Percentiles rank a stretch among this genome's conserved stretches.
Conservation (phyloP, 306 rosid genomes). For the Begonia masoniana region DNA sequence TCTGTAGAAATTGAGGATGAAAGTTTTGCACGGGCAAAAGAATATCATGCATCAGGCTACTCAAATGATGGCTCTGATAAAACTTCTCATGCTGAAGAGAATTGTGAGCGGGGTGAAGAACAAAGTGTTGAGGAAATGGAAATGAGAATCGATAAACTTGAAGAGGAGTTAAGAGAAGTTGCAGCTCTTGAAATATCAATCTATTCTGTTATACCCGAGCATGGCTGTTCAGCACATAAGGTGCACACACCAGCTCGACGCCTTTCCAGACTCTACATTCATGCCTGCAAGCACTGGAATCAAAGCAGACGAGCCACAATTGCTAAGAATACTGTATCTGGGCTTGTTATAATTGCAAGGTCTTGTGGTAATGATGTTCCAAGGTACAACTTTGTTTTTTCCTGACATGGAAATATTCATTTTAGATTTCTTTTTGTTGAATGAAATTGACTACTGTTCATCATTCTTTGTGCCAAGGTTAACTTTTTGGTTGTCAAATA, state of each 20-base stretch:
- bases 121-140: conserved; percentile 67
- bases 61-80: conserved; percentile 27
- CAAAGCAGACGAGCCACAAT: conserved; percentile 52
- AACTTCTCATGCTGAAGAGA: conserved; percentile 26
- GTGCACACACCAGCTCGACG: conserved; percentile 98
- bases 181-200: conserved; percentile 95
- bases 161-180: conserved; percentile 95
- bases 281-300: conserved; percentile 80
- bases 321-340: conserved; percentile 72
- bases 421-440: too few species aligned
- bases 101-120: conserved; percentile 32
- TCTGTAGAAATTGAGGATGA: conserved; percentile 46
- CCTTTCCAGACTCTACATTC: conserved; percentile 76
- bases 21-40: conserved; percentile 30
- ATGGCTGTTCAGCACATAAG: conserved; percentile 94
- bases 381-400: conserved; percentile 28
- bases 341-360: conserved; percentile 79
- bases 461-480: conserved; percentile 33
- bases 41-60: conserved; percentile 32
- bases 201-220: conserved; percentile 86
- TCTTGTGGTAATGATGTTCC: conserved; percentile 95
- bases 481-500: conserved; percentile 89
- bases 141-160: conserved; percentile 61
- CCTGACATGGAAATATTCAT: too few species aligned
- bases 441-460: neutral